Base-by-base conservation (phyloP, 78 protist species). In the Dictyostelium intermedium region DNA sequence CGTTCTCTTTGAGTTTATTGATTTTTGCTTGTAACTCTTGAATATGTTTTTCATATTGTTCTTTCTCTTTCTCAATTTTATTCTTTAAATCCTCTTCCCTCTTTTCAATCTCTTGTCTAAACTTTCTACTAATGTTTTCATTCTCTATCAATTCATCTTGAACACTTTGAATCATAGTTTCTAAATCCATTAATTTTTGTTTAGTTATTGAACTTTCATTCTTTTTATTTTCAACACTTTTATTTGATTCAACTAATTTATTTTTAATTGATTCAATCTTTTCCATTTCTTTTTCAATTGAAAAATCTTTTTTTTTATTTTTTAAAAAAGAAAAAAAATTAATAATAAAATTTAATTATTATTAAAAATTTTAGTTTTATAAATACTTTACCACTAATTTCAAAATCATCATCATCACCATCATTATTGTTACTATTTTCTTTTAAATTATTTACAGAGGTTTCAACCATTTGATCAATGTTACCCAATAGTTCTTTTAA, bases 241-340 rank as follows among this genome's bases (percentile, higher is more conserved):
- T 81, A 39, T 78, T 72, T 18, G 70, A 37, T 27, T 89, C 94
- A 10, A 79, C 82, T 35, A 89, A 79, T 35, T 89, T 89, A 14
- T 27, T 35, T 20, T 89, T 89, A 34, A 89, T 45, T 45, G 86
- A 47, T 47, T 89, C 92, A 76, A 76, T 76, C 23, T 76, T 76
- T 41, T 76, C 85, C 34, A 89, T 89, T 34, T 89, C 93, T 45
- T 89, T 89, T 35, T 89, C 93, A 78, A 89, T 89, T 47, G 93
- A n/a, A 70, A 70, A 70, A 70, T 70, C 77, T 70, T 39, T 39
- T 39, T 39, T 39, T 39, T n/a, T n/a, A n/a, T n/a, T 39, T 39
- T 39, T 39, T 2, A 27, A 8, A 30, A 69, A n/a, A 69, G 30
- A 9, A 30, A 69, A 11, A 3, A 30, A 30, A 11, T 30, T 8